A percentile compares a stretch with the other conserved stretches of the same genome.
Evolutionary conservation across 2,329 filamentous ascomycete genomes (phyloP).

Genomic region (Alternaria incomplexa): DNA sequence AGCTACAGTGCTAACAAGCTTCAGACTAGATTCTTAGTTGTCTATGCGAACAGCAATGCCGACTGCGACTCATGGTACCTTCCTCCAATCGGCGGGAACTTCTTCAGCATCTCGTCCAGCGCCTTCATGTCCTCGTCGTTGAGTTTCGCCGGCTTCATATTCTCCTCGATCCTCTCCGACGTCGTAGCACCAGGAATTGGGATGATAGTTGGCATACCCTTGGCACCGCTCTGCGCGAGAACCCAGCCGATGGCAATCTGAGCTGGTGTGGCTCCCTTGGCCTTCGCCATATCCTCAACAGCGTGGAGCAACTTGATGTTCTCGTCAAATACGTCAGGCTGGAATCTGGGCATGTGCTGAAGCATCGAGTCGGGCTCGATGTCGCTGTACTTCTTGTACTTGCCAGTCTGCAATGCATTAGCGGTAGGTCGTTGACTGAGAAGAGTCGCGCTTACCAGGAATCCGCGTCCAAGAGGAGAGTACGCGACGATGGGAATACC

Average conservation of each 20-base stretch:
- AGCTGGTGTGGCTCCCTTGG: constrained; percentile 64
- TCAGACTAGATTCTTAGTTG: not conserved
- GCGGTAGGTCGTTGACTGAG: not conserved
- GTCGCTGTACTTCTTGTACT: constrained; percentile 60
- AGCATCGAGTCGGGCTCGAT: constrained; percentile 63
- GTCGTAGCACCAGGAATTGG: constrained; percentile 71
- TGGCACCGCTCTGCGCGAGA: constrained; percentile 55
- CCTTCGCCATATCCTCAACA: constrained; percentile 64
- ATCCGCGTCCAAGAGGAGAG: constrained; percentile 70
- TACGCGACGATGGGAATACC: constrained; percentile 73
- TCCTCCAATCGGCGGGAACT: constrained; percentile 51
- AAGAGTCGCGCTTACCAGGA: constrained; percentile 47
- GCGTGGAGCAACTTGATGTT: constrained; percentile 69
- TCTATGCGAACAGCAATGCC: constrained; percentile 17
- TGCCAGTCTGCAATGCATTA: constrained; percentile 44
- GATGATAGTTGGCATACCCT: constrained; percentile 65
- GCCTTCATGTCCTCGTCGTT: constrained; percentile 58
- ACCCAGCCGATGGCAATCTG: constrained; percentile 74
- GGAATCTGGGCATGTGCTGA: constrained; percentile 63
- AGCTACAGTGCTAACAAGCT: constrained; percentile 17
- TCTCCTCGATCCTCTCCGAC: constrained; percentile 65
- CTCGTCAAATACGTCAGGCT: constrained; percentile 66
- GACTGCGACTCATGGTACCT: constrained; percentile 42
- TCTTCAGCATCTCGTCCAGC: constrained; percentile 59
- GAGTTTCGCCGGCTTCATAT: constrained; percentile 62